Evolutionary conservation across 345 rosid genomes (phyloP).

Genomic region (Stellera chamaejasme): DNA sequence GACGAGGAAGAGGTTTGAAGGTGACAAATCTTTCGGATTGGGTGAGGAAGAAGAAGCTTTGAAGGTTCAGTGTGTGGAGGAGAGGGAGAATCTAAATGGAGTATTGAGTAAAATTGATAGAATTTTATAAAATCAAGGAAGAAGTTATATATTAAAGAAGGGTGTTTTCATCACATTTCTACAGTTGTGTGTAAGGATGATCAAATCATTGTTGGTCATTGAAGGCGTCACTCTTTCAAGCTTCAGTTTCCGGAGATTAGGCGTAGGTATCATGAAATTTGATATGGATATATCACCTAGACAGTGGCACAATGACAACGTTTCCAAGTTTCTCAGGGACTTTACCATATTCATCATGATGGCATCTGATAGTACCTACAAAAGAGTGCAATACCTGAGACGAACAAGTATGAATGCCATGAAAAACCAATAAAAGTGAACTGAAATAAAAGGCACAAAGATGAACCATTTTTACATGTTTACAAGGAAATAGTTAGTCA

Average conservation of each 20-base stretch:
- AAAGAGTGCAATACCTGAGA: constrained; percentile 4
- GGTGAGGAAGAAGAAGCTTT: too few species aligned
- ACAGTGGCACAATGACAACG: constrained; percentile 56
- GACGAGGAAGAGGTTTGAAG: too few species aligned
- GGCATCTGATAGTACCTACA: constrained; percentile 57
- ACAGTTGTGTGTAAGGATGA: constrained; percentile 45
- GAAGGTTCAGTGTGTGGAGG: too few species aligned
- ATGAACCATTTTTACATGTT: too few species aligned
- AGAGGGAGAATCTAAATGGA: too few species aligned
- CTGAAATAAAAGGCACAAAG: too few species aligned
- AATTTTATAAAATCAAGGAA: too few species aligned
- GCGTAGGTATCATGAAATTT: constrained; percentile 38
- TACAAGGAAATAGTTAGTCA: too few species aligned
- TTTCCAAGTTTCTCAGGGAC: constrained; percentile 41
- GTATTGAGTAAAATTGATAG: too few species aligned
- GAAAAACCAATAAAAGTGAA: too few species aligned
- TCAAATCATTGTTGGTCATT: constrained; percentile 61
- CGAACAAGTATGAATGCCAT: background rate
- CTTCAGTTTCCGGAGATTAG: constrained; percentile 44
- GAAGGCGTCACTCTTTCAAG: constrained; percentile 72
- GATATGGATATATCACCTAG: constrained; percentile 63
- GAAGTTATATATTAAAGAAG: too few species aligned
- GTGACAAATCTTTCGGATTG: too few species aligned
- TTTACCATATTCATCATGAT: constrained; percentile 29
- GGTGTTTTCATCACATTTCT: background rate